Percentiles rank a stretch among this genome's conserved stretches.
phyloP scores from a whole-genome alignment of 345 rosid species.

The Geranium rotundifolium region DNA sequence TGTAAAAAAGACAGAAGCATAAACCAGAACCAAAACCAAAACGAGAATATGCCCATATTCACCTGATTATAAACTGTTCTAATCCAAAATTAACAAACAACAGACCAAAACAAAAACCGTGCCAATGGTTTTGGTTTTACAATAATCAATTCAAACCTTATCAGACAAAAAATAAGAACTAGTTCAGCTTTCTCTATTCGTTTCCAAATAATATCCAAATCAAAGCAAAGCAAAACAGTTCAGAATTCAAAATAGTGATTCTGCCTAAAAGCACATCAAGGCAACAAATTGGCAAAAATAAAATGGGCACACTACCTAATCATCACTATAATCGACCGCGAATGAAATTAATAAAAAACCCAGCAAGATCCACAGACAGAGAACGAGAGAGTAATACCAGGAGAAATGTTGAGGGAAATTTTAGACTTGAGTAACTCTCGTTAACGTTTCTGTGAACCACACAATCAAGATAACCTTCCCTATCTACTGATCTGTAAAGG shows the following conservation, averaged over 20 bases:
- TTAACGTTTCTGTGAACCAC: too few species aligned
- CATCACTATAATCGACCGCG: too few species aligned
- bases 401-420: conserved; percentile 80
- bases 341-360: conserved; percentile 2
- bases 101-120: too few species aligned
- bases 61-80: too few species aligned
- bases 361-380: neutral
- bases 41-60: neutral
- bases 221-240: conserved; percentile 4
- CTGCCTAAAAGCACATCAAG: conserved; percentile 16
- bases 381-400: conserved; percentile 61
- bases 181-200: neutral
- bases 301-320: neutral
- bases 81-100: neutral
- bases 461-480: too few species aligned
- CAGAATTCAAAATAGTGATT: conserved; percentile 12
- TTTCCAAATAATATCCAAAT: neutral
- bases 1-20: too few species aligned
- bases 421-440: too few species aligned
- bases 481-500: too few species aligned
- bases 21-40: neutral
- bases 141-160: neutral
- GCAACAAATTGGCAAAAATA: conserved; percentile 9
- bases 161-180: neutral
- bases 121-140: too few species aligned